Evolutionary conservation across 2,329 filamentous ascomycete genomes (phyloP).

Genomic region (Venturia nashicola): DNA sequence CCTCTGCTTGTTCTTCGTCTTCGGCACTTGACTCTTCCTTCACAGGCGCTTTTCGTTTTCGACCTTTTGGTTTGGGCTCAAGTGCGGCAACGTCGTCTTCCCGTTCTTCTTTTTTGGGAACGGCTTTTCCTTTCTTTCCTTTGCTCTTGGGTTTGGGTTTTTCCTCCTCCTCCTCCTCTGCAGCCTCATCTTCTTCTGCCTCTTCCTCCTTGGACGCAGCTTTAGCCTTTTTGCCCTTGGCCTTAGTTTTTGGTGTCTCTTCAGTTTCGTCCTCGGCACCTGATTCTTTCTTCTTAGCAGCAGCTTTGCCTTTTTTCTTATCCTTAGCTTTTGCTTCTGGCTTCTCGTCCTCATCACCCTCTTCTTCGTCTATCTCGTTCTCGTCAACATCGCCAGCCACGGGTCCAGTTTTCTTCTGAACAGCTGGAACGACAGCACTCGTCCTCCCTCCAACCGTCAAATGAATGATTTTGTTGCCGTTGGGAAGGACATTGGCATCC

Average conservation of each 20-base stretch:
- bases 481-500: slow-evolving; percentile 56
- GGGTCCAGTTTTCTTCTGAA: slow-evolving; percentile 70
- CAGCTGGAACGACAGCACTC: slow-evolving; percentile 71
- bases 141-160: neutral
- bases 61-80: neutral
- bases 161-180: slow-evolving; percentile 11
- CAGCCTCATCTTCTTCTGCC: slow-evolving; percentile 9
- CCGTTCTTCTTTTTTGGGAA: neutral
- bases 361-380: slow-evolving; percentile 18
- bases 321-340: neutral
- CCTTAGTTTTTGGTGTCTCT: slow-evolving; percentile 13
- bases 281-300: neutral
- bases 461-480: slow-evolving; percentile 73
- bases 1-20: neutral
- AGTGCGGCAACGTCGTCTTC: slow-evolving; percentile 9
- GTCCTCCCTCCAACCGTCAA: slow-evolving; percentile 85
- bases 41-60: neutral
- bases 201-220: neutral
- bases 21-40: neutral
- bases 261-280: slow-evolving; percentile 11
- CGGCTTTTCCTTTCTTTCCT: no score
- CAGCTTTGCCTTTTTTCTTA: neutral
- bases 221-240: neutral
- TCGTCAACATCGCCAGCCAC: slow-evolving; percentile 41
- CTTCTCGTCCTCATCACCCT: slow-evolving; percentile 16